Conservation (phyloP, 495 filamentous ascomycete genomes). For the Neurospora terricola region DNA sequence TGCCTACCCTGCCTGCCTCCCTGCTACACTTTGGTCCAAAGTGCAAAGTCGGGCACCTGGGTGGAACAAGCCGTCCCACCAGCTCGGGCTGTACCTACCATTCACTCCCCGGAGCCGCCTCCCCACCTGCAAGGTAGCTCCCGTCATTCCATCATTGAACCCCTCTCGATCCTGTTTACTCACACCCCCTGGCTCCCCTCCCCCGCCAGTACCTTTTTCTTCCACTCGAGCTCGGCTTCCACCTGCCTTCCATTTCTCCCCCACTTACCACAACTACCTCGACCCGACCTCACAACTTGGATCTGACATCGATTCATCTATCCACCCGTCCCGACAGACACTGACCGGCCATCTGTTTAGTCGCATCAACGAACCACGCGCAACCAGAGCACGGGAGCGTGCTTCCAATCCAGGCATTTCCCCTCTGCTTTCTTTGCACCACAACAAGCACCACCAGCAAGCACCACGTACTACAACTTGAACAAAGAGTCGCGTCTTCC, state of each 20-base stretch:
- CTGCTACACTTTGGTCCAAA: neutral
- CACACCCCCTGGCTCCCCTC: neutral
- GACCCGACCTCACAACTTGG: neutral
- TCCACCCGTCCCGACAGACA: neutral
- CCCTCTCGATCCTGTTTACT: neutral
- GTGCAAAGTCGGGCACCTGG: neutral
- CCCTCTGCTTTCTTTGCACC: neutral
- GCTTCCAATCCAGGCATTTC: neutral
- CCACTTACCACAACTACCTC: neutral
- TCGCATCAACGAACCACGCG: neutral
- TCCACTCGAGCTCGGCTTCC: neutral
- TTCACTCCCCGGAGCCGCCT: neutral
- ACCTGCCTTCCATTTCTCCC: neutral
- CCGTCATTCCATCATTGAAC: neutral
- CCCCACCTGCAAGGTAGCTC: neutral
- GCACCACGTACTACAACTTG: neutral
- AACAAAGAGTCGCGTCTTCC: neutral
- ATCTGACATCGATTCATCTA: neutral
- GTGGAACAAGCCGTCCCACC: neutral
- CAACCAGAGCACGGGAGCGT: neutral
- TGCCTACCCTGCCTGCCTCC: neutral
- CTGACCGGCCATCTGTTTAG: neutral
- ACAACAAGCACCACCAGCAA: neutral
- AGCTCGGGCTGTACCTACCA: neutral
- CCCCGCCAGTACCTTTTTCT: neutral